Base-by-base conservation (phyloP, 2,329 filamentous ascomycete species). In the Aureobasidium sp. region DNA sequence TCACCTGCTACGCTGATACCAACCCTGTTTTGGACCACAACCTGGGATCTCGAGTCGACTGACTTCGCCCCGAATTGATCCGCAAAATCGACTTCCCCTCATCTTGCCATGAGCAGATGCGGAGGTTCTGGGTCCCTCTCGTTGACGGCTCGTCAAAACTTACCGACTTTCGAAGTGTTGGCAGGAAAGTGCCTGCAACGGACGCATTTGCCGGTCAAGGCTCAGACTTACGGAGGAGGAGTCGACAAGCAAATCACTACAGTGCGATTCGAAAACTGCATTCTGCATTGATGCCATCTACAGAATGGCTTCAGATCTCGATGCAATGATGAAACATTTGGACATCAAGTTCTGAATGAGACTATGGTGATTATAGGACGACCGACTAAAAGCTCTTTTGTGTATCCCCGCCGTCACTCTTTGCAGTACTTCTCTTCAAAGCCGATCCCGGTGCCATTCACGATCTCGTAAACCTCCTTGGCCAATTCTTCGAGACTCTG, bases 1-100 rank as follows among this genome's bases (percentile, higher is more conserved):
- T 48, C 44, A 48, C 44, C 44, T 48, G 44, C 30, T 37, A 19
- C 19, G 27, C 44, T 27, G 44, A 48, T 48, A 48, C 30, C 44
- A 27, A 27, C 7, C 30, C 30, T 35, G 44, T 48, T 48, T 37
- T 30, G 25, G n/a, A 27, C 17, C 27, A 22, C 44, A 17, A 48
- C 21, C 21, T 24, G 44, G 42, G 21, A 3, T 48, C 42, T 35
- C 44, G 12, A 27, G 11, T 34, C 41, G 7, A 32, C 17, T 30
- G 17, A n/a, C 25, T 17, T 44, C 16, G 40, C 40, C 29, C 41
- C 41, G 29, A 45, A 12, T n/a, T 32, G 41, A 24, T 19, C 41
- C 29, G 41, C 22, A 34, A 48, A 17, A 34, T 19, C 32, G 16
- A 25, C 44, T 48, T 37, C 44, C 44, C 44, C 44, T 48, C 44